Conservation (phyloP, 345 rosid species). For the Populus alba region DNA sequence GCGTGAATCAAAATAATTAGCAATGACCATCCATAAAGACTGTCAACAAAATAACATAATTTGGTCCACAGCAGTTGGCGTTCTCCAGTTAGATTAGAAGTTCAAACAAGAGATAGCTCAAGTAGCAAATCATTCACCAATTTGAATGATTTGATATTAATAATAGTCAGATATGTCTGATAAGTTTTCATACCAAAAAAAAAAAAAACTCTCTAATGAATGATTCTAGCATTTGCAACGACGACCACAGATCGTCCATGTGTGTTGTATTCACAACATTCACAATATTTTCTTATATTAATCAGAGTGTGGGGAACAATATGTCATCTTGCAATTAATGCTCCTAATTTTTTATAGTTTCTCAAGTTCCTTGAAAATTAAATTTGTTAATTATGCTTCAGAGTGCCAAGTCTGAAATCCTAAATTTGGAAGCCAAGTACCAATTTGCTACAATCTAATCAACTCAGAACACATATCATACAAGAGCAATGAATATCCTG, state of each 20-base stretch:
- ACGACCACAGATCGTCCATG: not conserved
- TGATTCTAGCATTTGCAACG: not conserved
- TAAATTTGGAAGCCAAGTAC: not conserved
- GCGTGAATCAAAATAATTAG: too few relatives aligned
- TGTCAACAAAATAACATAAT: not conserved
- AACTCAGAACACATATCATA: too few relatives aligned
- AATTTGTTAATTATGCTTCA: not conserved
- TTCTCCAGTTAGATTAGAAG: not conserved
- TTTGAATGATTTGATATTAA: not conserved
- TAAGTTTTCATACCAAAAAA: not conserved
- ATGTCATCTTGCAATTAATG: not conserved
- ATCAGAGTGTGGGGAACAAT: not conserved
- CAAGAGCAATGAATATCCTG: too few relatives aligned
- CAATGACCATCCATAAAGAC: too few relatives aligned
- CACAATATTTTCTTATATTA: not conserved
- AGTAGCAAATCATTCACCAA: not conserved
- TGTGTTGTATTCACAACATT: not conserved
- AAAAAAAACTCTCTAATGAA: not conserved
- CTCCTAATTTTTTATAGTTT: not conserved
- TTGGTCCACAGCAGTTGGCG: not conserved
- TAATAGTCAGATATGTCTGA: not conserved
- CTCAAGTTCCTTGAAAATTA: not conserved
- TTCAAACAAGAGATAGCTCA: not conserved
- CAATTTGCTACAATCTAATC: too few relatives aligned
- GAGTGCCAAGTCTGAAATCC: not conserved